These are phyloP conservation scores for Termitomyces sp. DNA, from an alignment of 768 basidiomycete genomes.

Conservation along the genomic window DNA sequence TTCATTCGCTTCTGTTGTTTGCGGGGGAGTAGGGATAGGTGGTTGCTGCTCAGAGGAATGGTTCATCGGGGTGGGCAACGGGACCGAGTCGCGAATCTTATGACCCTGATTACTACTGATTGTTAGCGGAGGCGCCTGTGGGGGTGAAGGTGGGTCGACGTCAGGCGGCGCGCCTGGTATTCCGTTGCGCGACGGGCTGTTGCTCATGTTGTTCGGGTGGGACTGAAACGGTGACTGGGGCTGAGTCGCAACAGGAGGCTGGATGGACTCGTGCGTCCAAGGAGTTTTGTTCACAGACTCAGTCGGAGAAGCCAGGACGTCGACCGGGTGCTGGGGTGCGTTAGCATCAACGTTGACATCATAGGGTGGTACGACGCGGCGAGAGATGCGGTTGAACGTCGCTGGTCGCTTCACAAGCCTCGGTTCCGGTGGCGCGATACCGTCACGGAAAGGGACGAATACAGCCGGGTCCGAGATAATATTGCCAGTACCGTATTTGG, in stretches of 20 bases:
- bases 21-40: conserved; percentile 16
- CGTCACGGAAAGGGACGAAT: conserved; percentile 57
- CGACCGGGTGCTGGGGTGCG: conserved; percentile 13
- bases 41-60: conserved; percentile 9
- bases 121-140: conserved; percentile 1
- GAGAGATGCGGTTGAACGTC: conserved; percentile 24
- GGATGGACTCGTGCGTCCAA: conserved; percentile 6
- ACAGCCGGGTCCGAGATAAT: conserved; percentile 71
- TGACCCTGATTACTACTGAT: background rate
- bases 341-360: conserved; percentile 3
- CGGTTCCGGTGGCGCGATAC: conserved; percentile 14
- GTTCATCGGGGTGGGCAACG: conserved; percentile 11
- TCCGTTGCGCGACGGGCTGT: background rate
- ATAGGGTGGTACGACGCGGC: conserved; percentile 16
- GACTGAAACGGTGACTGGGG: background rate
- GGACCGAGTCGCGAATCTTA: conserved; percentile 7
- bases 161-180: conserved; percentile 33
- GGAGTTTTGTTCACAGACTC: conserved; percentile 28
- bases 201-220: background rate
- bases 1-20: conserved; percentile 19
- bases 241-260: background rate
- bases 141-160: conserved; percentile 10
- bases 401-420: conserved; percentile 19
- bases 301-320: conserved; percentile 36
- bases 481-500: conserved; percentile 82